phyloP scores from a whole-genome alignment of 2,329 filamentous ascomycete genomes.

The Fusarium solani-melongenae region DNA sequence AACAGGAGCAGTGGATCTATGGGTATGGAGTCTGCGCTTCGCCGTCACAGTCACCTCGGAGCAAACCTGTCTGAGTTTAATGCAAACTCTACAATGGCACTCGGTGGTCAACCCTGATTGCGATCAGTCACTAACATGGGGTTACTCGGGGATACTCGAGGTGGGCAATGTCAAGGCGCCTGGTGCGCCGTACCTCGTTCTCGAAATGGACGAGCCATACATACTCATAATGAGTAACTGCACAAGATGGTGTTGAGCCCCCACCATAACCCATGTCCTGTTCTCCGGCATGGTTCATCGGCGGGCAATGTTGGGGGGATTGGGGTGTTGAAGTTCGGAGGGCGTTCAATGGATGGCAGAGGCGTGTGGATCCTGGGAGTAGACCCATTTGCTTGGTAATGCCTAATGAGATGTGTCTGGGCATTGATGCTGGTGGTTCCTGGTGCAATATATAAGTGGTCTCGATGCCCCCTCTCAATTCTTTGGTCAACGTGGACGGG shows the following conservation, averaged over 20 bases:
- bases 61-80: background rate
- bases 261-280: constrained; percentile 13
- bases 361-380: constrained; percentile 17
- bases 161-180: background rate
- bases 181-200: constrained; percentile 2
- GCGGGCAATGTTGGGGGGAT: constrained; percentile 13
- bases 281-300: constrained; percentile 29
- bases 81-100: background rate
- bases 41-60: constrained; percentile 20
- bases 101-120: background rate
- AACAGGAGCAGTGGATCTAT: constrained; percentile 23
- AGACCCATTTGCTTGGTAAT: constrained; percentile 20
- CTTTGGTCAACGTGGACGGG: background rate
- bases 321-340: constrained; percentile 22
- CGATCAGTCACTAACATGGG: background rate
- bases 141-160: background rate
- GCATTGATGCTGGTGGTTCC: constrained; percentile 1
- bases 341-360: constrained; percentile 8
- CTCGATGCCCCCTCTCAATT: constrained; percentile 8
- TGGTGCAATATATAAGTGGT: constrained; percentile 27
- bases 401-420: background rate
- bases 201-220: background rate
- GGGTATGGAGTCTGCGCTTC: constrained; percentile 5
- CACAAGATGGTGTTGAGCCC: constrained; percentile 22
- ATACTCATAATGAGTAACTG: constrained; percentile 23